Base-by-base conservation (phyloP, 192 early-diverging fungal genomes). In the Coemansia nantahalensis region DNA sequence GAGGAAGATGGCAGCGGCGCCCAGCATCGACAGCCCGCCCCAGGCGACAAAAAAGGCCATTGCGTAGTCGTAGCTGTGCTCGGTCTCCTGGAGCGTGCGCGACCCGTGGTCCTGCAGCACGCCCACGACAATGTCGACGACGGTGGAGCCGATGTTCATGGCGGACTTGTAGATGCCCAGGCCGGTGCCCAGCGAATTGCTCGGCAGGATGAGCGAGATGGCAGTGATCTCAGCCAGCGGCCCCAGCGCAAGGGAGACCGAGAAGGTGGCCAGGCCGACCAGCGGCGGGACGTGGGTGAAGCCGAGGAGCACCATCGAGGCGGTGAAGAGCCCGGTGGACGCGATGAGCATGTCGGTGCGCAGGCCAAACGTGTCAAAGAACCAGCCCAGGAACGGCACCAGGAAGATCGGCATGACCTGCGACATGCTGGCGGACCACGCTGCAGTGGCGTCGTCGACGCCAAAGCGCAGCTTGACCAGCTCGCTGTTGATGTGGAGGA, bases 401-500 rank as follows among this genome's bases (percentile, higher is more conserved):
- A 85, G 39, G 28, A 85, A 59, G 8, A 87, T 77, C 16, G 88
- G 88, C 49, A 86, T 63, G 13, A 86, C 68, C 65, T 86, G 80
- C 19, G 82, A 83, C 30, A 86, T 61, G 26, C 83, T 84, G 8
- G 87, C 86, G 9, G 78, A 77, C 65, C 80, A 83, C 10, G 84
- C 84, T 4, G 87, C 87, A 9, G 78, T 37, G 5, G 68, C 45
- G 45, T 90, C 85, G n/a, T 66, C 60, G 13, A 74, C 65, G 16
- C 68, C 77, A 50, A 85, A 90, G 9, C 84, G 82, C 45, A 85
- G 70, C 53, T 87, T 88, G 8, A 90, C 73, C 30, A 89, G 81
- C 62, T 90, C 85, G 48, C 84, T 83, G 51, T 82, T 81, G 18
- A 86, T 83, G 47, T 84, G 82, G 42, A 86, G 59, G 43, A 85